Conservation (phyloP, 768 basidiomycete genomes). For the Arthromyces matolae region DNA sequence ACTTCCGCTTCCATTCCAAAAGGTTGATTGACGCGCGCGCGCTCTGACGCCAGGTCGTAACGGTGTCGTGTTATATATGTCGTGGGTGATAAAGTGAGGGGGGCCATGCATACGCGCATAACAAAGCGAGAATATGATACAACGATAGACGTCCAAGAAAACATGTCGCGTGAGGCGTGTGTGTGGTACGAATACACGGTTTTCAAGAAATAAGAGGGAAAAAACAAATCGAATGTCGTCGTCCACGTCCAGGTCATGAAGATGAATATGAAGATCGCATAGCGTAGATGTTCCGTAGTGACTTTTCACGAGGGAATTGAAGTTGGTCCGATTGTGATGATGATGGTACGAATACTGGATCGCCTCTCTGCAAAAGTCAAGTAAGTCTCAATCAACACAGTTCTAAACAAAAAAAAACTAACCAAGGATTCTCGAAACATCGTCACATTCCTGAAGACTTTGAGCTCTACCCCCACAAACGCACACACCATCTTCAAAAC, state of each 20-base stretch:
- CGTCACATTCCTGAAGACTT: conserved; percentile 46
- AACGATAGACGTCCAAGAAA: conserved; percentile 4
- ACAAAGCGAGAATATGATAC: too few relatives aligned
- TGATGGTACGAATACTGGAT: conserved; percentile 11
- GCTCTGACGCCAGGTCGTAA: too few relatives aligned
- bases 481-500: conserved; percentile 64
- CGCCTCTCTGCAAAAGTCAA: conserved; percentile 21
- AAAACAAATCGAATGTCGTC: too few relatives aligned
- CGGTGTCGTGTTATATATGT: too few relatives aligned
- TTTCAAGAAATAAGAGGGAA: conserved; percentile 5
- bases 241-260: too few relatives aligned
- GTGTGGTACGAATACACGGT: neutral
- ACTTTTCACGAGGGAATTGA: conserved; percentile 18
- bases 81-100: too few relatives aligned
- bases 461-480: conserved; percentile 53
- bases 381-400: neutral
- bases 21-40: too few relatives aligned
- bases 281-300: conserved; percentile 14
- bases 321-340: too few relatives aligned
- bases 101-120: too few relatives aligned
- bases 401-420: conserved; percentile 20
- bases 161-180: neutral
- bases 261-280: conserved; percentile 17
- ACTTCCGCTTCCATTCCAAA: too few relatives aligned
- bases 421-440: conserved; percentile 51